Conservation (phyloP, 108 stramenopile species). For the Aurantiochytrium sp. region DNA sequence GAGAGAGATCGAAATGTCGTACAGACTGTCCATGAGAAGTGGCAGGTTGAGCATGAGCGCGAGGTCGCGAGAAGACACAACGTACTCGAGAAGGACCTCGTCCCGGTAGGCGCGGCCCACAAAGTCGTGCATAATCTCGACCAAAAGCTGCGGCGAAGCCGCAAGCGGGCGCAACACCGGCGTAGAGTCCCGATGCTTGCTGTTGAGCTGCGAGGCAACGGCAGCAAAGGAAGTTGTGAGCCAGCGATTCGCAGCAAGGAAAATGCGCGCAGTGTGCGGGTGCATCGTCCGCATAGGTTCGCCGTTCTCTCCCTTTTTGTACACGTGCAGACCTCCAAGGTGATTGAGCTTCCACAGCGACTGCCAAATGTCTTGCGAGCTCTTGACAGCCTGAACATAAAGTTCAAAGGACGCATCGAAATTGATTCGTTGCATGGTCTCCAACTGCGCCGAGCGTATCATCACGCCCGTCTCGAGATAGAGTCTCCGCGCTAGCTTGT, state of each 20-base stretch:
- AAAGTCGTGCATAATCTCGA: neutral
- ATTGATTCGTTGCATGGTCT: neutral
- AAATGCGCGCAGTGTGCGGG: neutral
- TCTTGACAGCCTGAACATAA: neutral
- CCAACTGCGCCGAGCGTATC: neutral
- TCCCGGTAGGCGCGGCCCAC: neutral
- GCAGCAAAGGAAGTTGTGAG: neutral
- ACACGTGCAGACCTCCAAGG: neutral
- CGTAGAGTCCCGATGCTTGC: neutral
- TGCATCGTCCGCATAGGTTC: neutral
- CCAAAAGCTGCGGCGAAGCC: neutral
- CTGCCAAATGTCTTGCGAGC: neutral
- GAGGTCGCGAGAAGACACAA: neutral
- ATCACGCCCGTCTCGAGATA: neutral
- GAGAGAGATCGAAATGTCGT: neutral
- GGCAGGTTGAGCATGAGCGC: neutral
- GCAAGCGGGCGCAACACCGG: neutral
- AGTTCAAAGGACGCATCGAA: neutral
- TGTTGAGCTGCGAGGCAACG: neutral
- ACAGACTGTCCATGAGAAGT: neutral
- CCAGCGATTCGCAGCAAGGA: neutral
- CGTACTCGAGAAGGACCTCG: neutral
- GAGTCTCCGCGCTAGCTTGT: neutral
- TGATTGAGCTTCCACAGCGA: constrained; percentile 17
- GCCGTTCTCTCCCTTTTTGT: neutral